Evolutionary conservation across 805 yeast species (phyloP), one percentile per base, ranked within the genome.

Genomic region (Kuraishia hungarica): DNA sequence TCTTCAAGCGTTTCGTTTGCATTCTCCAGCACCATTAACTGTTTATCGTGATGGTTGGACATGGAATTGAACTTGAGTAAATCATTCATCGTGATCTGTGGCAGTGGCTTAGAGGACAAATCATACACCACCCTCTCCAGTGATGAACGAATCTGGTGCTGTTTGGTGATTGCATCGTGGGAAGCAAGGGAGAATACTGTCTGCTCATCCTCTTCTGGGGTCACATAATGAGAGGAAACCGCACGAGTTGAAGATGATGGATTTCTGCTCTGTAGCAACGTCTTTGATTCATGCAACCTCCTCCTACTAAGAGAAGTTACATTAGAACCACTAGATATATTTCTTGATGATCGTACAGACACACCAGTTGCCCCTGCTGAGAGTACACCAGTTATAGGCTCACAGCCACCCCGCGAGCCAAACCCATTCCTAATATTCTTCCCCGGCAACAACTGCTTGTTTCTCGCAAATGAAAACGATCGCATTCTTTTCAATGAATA

Each of bases 1-100:
- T 77, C 73, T 57, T 81, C 79, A 17, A 85, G 72, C 0, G 91
- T 84, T 15, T 79, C 79, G 50, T 77, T 74, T 0, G 87, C 83
- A 54, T 76, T 73, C 48, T 70, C 67, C 19, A 78, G 60, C 29
- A 77, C 61, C 66, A 62, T 67, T 54, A 63, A 64, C 20, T 68
- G 62, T 28, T 66, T 65, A 50, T 71, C 63, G 48, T 60, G 65
- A 53, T 67, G 68, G 0, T 62, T 55, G 15, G 63, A 53, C 1
- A 63, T 62, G n/a, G 70, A 68, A 26, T 74, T 68, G 55, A 82
- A 76, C 50, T 72, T 67, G 10, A 81, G 76, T 48, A 86, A 64
- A 19, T 78, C 77, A 54, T 76, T 75, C 57, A 82, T 70, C 2
- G 84, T 75, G 39, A 84, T 69, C 50, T 78, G 76, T 15, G 86